Evolutionary conservation across 2,329 filamentous ascomycete species (phyloP), one percentile per base, ranked within the genome.

Genomic region (Ophiostoma sp.): DNA sequence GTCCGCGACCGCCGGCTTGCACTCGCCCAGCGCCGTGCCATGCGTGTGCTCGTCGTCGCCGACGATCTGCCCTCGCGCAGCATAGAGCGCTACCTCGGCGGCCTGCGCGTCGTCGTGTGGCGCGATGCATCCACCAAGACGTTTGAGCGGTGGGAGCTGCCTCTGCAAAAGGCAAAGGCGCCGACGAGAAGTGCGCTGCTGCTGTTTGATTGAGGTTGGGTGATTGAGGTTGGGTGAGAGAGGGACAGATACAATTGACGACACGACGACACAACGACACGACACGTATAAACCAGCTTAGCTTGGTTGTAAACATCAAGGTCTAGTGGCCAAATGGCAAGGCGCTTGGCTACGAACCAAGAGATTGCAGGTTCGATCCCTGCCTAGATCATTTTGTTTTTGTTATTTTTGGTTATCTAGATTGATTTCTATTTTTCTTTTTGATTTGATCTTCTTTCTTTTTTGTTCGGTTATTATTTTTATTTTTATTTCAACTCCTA

Each of bases 311-410:
- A 38, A 16, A 60, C 18, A 60, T 6, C 55, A 14, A 60, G 71
- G 71, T 73, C 71, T 66, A 73, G 72, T 75, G 74, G 74, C 73
- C 72, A 72, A 74, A 74, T 76, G 75, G 72, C 75, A 76, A 76
- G 75, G 76, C 75, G 75, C 74, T 75, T 76, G 76, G 76, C 75
- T 76, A 76, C 75, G 76, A 77, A 77, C 76, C 76, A 76, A 75
- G 74, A 76, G 75, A 76, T 76, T 76, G 74, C 75, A 76, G 76
- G 75, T 77, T 76, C 75, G 75, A 76, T 73, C 75, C 75, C 76
- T 76, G 75, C 75, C 72, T 73, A 66, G 72, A 73, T 73, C 74
- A 64, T 27, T 52, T 65, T 55, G 2, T 4, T 55, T 55, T 55
- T 27, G 49, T 27, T 11, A 11, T 11, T 55, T 55, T 8, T 55